These are phyloP conservation scores for Ceratorhiza oryzae-sativae DNA, from an alignment of 1,284 basidiomycete genomes.

Conservation along the genomic window DNA sequence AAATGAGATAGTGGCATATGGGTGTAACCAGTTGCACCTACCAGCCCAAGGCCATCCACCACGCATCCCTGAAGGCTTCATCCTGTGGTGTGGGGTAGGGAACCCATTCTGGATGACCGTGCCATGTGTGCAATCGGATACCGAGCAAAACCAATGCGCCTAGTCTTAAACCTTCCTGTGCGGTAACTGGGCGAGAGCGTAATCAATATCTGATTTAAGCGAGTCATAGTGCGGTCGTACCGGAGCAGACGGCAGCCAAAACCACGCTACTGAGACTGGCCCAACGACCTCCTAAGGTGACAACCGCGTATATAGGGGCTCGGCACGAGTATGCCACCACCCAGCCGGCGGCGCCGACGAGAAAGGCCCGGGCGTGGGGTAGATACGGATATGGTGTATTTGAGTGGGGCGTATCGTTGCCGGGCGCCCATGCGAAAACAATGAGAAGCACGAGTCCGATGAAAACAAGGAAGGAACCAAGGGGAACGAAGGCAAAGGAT, in stretches of 20 bases:
- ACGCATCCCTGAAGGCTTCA: conserved; percentile 66
- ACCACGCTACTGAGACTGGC: conserved; percentile 58
- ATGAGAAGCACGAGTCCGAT: conserved; percentile 16
- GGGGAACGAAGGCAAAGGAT: conserved; percentile 27
- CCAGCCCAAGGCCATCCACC: conserved; percentile 78
- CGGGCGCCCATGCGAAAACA: conserved; percentile 27
- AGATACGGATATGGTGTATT: conserved; percentile 26
- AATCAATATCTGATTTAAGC: neutral
- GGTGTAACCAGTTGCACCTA: neutral
- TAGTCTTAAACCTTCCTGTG: conserved; percentile 39
- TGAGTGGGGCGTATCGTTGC: conserved; percentile 11
- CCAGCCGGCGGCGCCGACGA: conserved; percentile 43
- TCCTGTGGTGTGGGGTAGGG: conserved; percentile 57
- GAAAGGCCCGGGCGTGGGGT: conserved; percentile 40
- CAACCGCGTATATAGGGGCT: conserved; percentile 48
- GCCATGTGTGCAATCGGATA: conserved; percentile 45
- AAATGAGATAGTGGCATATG: neutral
- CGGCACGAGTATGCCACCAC: conserved; percentile 43
- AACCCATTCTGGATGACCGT: conserved; percentile 56
- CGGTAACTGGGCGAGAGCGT: conserved; percentile 1
- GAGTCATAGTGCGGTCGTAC: conserved; percentile 47
- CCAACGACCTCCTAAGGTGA: conserved; percentile 55
- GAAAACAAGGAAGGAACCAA: conserved; percentile 17
- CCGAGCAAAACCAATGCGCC: conserved; percentile 40
- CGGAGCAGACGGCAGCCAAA: conserved; percentile 61